phyloP scores from a whole-genome alignment of 2,329 filamentous ascomycete genomes.

The Paramyrothecium sp. region DNA sequence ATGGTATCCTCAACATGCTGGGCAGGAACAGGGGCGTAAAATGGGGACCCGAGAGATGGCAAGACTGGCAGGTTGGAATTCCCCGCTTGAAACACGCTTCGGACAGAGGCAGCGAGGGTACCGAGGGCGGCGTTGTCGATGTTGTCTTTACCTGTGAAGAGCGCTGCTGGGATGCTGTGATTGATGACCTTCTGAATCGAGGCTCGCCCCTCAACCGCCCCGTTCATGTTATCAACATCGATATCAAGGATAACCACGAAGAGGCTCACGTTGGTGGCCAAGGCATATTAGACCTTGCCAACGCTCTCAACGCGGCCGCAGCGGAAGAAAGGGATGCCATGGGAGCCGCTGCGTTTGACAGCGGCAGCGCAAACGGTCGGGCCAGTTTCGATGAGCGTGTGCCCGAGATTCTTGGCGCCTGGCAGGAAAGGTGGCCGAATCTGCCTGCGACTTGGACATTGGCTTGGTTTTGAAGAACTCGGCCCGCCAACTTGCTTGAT shows the following conservation, averaged over 20 bases:
- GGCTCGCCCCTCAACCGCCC: conserved; percentile 86
- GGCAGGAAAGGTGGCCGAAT: conserved; percentile 94
- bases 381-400: conserved; percentile 88
- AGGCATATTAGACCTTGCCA: conserved; percentile 88
- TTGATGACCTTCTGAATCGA: conserved; percentile 86
- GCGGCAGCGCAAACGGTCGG: conserved; percentile 64
- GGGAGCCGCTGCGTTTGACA: conserved; percentile 66
- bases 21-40: conserved; percentile 89
- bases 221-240: conserved; percentile 97
- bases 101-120: conserved; percentile 76
- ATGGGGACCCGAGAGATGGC: conserved; percentile 94
- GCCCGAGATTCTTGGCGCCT: conserved; percentile 84
- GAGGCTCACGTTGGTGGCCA: conserved; percentile 88
- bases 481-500: neutral
- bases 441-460: conserved; percentile 91
- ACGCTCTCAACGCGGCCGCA: conserved; percentile 79
- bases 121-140: conserved; percentile 87
- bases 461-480: conserved; percentile 74
- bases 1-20: conserved; percentile 94
- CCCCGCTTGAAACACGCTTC: conserved; percentile 74
- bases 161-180: conserved; percentile 94
- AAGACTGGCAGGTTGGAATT: conserved; percentile 90
- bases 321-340: conserved; percentile 69
- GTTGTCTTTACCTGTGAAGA: conserved; percentile 97
- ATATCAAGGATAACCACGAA: conserved; percentile 98